These are phyloP conservation scores for Pseudocercospora cruenta DNA, from an alignment of 2,329 filamentous ascomycete species.

Conservation along the genomic window DNA sequence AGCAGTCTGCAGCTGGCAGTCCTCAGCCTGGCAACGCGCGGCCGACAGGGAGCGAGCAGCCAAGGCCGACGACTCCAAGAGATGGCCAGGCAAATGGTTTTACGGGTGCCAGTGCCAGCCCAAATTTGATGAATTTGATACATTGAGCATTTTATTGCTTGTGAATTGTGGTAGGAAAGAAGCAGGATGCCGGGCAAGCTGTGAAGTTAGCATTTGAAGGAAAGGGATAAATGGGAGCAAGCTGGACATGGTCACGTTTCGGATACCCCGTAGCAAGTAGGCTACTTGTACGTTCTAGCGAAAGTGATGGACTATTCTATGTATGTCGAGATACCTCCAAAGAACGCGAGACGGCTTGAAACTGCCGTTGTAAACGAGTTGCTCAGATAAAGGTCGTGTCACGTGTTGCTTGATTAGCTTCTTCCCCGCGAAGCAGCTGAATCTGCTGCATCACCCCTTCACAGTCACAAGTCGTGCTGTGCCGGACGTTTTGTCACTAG, in stretches of 20 bases:
- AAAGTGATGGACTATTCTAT: not conserved
- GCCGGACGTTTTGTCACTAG: not conserved
- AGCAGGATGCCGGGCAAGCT: not conserved
- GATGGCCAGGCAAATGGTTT: slow-evolving; percentile 30
- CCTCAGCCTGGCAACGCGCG: slow-evolving; percentile 22
- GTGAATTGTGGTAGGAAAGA: not conserved
- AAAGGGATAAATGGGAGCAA: not conserved
- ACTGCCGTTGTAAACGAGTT: too few relatives aligned
- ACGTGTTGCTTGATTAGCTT: not conserved
- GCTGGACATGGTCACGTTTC: not conserved
- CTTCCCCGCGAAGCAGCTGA: not conserved
- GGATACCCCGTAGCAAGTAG: slow-evolving; percentile 9
- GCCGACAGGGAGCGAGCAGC: slow-evolving; percentile 21
- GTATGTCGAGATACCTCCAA: not conserved
- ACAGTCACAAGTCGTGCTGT: not conserved
- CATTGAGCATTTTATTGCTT: slow-evolving; percentile 36
- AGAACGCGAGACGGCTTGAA: too few relatives aligned
- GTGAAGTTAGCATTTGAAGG: not conserved
- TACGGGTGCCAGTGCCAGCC: slow-evolving; percentile 50
- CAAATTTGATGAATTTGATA: slow-evolving; percentile 52
- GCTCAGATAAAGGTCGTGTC: not conserved
- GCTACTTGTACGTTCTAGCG: slow-evolving; percentile 1
- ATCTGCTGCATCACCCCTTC: not conserved
- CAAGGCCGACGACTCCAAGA: slow-evolving; percentile 33
- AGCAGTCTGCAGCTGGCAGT: slow-evolving; percentile 16